These are phyloP conservation scores for Rhynchospora breviuscula DNA, from an alignment of 176 grass and related monocot genomes.

Conservation along the genomic window DNA sequence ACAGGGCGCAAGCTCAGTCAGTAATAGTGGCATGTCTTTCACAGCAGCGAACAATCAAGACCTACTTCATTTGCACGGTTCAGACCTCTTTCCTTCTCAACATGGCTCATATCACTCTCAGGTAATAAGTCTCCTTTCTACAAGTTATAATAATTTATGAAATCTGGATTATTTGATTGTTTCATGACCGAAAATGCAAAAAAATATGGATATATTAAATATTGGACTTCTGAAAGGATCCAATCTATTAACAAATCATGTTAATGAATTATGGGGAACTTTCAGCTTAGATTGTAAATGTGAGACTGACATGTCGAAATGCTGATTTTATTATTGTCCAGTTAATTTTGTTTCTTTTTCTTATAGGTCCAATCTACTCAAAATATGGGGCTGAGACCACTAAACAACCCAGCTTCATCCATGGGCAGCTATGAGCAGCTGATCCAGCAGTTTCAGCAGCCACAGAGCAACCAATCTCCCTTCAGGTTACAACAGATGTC, in stretches of 20 bases:
- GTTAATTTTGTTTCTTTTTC: slow-evolving; percentile 24
- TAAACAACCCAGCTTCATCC: slow-evolving; percentile 57
- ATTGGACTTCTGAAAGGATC: slow-evolving; percentile 3
- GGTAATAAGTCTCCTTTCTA: slow-evolving; percentile 10
- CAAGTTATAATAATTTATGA: slow-evolving; percentile 6
- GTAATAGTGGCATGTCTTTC: slow-evolving; percentile 34
- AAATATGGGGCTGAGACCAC: slow-evolving; percentile 62
- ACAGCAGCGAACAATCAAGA: slow-evolving; percentile 35
- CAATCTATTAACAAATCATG: neutral
- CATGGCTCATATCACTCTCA: slow-evolving; percentile 36
- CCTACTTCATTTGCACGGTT: slow-evolving; percentile 38
- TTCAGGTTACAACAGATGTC: slow-evolving; percentile 82
- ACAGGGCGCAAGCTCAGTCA: slow-evolving; percentile 67
- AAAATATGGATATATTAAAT: slow-evolving; percentile 14
- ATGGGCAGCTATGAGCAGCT: slow-evolving; percentile 84
- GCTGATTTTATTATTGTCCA: neutral
- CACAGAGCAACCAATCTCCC: slow-evolving; percentile 52
- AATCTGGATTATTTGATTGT: neutral
- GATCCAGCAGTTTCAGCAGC: slow-evolving; percentile 84
- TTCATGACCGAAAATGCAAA: neutral
- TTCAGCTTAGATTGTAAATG: neutral
- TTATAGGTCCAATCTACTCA: slow-evolving; percentile 60
- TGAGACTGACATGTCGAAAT: neutral
- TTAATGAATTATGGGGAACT: neutral
- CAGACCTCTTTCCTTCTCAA: slow-evolving; percentile 44